Conservation (phyloP, 305 asterid species). For the Stenogyne calaminthoides region DNA sequence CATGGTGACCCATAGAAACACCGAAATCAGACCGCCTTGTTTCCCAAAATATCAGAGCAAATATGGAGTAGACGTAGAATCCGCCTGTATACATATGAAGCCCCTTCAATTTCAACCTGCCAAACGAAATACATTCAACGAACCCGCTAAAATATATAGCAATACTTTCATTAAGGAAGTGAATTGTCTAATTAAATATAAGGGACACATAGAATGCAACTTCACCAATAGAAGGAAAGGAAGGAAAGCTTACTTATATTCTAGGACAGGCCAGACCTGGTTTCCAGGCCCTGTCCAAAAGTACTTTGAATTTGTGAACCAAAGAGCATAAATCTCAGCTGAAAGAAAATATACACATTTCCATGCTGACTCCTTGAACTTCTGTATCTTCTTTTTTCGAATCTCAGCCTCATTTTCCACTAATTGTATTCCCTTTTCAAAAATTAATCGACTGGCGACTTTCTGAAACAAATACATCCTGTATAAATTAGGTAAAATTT, state of each 20-base stretch:
- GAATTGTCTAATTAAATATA: neutral
- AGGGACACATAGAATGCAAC: neutral
- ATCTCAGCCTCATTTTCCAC: slow-evolving; percentile 53
- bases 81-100: slow-evolving; percentile 86
- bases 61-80: slow-evolving; percentile 85
- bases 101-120: slow-evolving; percentile 83
- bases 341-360: slow-evolving; percentile 88
- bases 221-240: slow-evolving; percentile 10
- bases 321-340: slow-evolving; percentile 82
- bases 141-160: neutral
- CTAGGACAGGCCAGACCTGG: slow-evolving; percentile 86
- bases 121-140: slow-evolving; percentile 32
- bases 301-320: slow-evolving; percentile 72
- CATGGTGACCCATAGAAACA: slow-evolving; percentile 92
- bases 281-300: slow-evolving; percentile 94
- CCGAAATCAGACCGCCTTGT: slow-evolving; percentile 94
- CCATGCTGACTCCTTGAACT: slow-evolving; percentile 99
- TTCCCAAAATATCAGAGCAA: slow-evolving; percentile 92
- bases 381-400: slow-evolving; percentile 64
- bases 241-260: slow-evolving; percentile 64
- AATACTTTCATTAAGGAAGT: neutral
- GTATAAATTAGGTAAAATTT: slow-evolving; percentile 23
- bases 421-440: slow-evolving; percentile 59
- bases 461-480: slow-evolving; percentile 57
- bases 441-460: slow-evolving; percentile 68